Evolutionary conservation across 2,329 filamentous ascomycete species (phyloP), one percentile per base, ranked within the genome.

Genomic region (Curvularia lunata): DNA sequence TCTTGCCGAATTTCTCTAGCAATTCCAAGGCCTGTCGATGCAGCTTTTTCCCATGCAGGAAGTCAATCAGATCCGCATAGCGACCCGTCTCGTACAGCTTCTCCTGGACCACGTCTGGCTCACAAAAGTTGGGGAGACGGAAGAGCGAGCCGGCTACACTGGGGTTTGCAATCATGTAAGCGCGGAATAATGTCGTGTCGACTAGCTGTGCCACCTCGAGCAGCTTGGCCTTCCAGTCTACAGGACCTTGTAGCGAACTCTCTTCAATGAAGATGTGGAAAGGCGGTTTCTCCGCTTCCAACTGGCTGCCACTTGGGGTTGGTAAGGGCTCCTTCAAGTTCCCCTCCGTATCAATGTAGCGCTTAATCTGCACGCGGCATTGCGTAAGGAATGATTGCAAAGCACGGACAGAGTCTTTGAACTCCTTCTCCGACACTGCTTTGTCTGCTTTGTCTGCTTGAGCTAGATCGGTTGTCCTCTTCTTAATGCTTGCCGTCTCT

Each of bases 21-120:
- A 97, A 80, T 64, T 92, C 90, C 18, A 99, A 80, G 0, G 95
- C 94, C 71, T 96, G 88, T 18, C 89, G 87, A 77, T 99, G 95
- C 40, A 98, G 84, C 75, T 90, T 93, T 80, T 99, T 99, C 62
- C 95, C 95, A 69, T 96, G 92, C 66, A 98, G 88, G 73, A 99
- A 99, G 75, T 98, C 94, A n/a, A 99, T 92, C 1, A 99, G 82
- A 78, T 98, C 94, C 50, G 89, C 94, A 77, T 96, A 97, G 30
- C 93, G 87, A 56, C 91, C 91, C 40, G 89, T 91, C 74, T 97
- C 91, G 58, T 97, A 87, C 4, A 99, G 81, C 68, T 92, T 92
- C 76, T 97, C 91, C 73, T 97, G 95, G 21, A 99, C 94, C 2
- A 98, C 95, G 28, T 91, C 89, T 0, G 95, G 94, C 68, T 99